A percentile compares a stretch with the other conserved stretches of the same genome.
phyloP scores from a whole-genome alignment of 108 stramenopile species.

The Epithemia pelagica region DNA sequence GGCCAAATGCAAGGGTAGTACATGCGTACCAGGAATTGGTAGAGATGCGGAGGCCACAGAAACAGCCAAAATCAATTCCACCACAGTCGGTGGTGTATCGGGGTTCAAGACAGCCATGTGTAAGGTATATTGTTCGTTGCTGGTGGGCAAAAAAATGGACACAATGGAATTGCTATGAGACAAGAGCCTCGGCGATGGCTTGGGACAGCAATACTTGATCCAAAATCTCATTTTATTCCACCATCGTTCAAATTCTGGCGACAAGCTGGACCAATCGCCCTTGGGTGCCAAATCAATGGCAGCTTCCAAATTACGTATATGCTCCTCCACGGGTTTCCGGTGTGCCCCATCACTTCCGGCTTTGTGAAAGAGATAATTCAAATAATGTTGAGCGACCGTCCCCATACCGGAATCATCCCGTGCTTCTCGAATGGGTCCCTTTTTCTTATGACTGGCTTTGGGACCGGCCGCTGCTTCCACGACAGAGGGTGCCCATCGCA shows the following conservation, averaged over 20 bases:
- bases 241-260: conserved; percentile 13
- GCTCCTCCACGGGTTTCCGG: not conserved
- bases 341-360: not conserved
- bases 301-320: not conserved
- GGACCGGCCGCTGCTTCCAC: not conserved
- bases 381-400: conserved; percentile 7
- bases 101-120: conserved; percentile 28
- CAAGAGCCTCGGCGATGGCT: not conserved
- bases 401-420: not conserved
- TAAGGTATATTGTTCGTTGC: conserved; percentile 17
- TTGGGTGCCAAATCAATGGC: conserved; percentile 1
- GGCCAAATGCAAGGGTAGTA: conserved; percentile 12
- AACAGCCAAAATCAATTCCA: conserved; percentile 21
- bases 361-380: conserved; percentile 5
- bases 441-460: not conserved
- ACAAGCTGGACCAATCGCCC: conserved; percentile 4
- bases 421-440: not conserved
- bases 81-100: conserved; percentile 18
- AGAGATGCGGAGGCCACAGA: conserved; percentile 10
- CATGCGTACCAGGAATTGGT: conserved; percentile 8
- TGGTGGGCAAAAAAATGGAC: not conserved
- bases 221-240: conserved; percentile 13
- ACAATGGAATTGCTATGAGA: not conserved
- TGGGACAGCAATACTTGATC: conserved; percentile 26
- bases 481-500: conserved; percentile 7